Conservation (phyloP, 2,329 filamentous ascomycete genomes). For the Mycocentrospora acerina region DNA sequence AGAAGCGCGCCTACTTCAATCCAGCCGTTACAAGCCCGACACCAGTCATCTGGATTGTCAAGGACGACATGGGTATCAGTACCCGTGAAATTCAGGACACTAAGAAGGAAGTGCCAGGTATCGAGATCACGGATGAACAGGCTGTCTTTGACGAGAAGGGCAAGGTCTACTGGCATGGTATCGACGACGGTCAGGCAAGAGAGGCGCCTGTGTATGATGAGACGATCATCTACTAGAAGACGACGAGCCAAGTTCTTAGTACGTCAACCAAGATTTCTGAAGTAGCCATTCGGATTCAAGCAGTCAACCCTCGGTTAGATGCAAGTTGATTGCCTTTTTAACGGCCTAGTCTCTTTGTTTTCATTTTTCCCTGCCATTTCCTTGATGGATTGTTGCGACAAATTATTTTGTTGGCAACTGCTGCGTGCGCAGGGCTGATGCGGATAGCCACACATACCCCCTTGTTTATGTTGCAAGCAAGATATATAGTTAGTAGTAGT, state of each 20-base stretch:
- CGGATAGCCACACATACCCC: no score
- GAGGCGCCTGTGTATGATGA: conserved; percentile 48
- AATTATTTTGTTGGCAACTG: no score
- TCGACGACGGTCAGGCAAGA: conserved; percentile 42
- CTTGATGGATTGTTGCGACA: no score
- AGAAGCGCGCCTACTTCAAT: conserved; percentile 47
- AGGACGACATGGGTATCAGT: conserved; percentile 47
- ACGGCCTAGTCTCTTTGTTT: no score
- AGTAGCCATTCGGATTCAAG: no score
- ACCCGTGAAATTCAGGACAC: conserved; percentile 46
- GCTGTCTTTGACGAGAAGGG: conserved; percentile 49
- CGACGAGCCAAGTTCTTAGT: no score
- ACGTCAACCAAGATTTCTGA: background rate
- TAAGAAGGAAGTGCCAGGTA: conserved; percentile 37
- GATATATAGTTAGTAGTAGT: no score
- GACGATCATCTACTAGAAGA: conserved; percentile 34
- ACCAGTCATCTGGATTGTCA: conserved; percentile 50
- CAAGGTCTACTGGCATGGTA: conserved; percentile 45
- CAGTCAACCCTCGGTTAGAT: no score
- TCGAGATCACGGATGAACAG: conserved; percentile 49
- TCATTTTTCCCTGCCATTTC: no score
- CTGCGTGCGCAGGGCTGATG: no score
- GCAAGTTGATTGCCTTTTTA: no score
- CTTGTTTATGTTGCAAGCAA: no score
- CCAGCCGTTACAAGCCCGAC: conserved; percentile 47